A percentile compares a stretch with the other conserved stretches of the same genome.
Conservation (phyloP, 108 stramenopile species). For the Cyclostephanos invisitatus region DNA sequence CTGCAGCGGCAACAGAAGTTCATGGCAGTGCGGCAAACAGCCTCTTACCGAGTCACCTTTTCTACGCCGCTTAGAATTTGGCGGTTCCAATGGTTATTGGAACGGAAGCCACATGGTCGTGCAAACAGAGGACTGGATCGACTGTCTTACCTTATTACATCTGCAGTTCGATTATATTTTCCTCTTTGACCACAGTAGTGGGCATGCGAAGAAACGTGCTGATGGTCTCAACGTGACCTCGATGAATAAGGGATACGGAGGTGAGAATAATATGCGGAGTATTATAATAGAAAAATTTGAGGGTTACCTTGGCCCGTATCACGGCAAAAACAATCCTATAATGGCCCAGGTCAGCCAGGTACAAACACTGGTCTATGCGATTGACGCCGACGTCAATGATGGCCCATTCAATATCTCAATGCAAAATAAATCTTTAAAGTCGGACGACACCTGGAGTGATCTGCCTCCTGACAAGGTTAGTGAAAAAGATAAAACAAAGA, state of each 20-base stretch:
- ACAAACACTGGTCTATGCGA: neutral
- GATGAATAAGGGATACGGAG: neutral
- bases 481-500: no score
- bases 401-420: neutral
- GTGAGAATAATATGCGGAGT: neutral
- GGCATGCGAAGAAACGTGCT: neutral
- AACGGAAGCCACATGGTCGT: slow-evolving; percentile 15
- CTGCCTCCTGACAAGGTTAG: no score
- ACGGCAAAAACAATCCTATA: neutral
- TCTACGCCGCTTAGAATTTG: neutral
- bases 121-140: slow-evolving; percentile 10
- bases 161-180: neutral
- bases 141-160: neutral
- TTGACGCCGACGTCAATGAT: neutral
- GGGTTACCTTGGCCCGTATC: slow-evolving; percentile 2
- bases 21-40: neutral
- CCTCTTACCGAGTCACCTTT: neutral
- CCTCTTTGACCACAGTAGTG: slow-evolving; percentile 10
- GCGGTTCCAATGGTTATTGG: slow-evolving; percentile 12
- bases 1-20: neutral
- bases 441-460: no score
- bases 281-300: neutral
- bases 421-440: neutral
- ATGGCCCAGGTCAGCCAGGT: neutral
- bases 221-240: neutral